Evolutionary conservation across 768 basidiomycete species (phyloP), one percentile per base, ranked within the genome.

Genomic region (Chalciporus pseudorubinellus): DNA sequence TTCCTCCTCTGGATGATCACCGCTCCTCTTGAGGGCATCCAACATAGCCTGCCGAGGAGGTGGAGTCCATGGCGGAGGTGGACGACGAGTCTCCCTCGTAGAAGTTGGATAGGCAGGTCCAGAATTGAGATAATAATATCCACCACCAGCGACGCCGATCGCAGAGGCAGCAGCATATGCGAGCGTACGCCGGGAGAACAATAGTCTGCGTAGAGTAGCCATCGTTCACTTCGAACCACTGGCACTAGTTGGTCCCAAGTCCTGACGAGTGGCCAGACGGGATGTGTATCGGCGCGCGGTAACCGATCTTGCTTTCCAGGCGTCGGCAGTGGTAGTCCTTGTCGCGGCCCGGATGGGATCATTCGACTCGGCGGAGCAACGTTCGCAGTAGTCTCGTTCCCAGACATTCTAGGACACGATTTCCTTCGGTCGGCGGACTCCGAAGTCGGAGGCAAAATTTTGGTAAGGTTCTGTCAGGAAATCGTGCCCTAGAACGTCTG

Each of bases 11-110:
- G 73, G 74, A 2, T 66, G 53, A 0, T 44, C 21, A 14, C 42
- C 52, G 19, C 61, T 59, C 36, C 53, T 64, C 55, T 51, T 58
- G 16, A 92, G 77, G 2, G 75, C 65, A 14, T 76, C 71, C 31
- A 92, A 63, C 81, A 89, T 88, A 21, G 84, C 73, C n/a, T 76
- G 69, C 21, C 89, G 68, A 7, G 80, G 73, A 0, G 89, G 89
- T 0, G 89, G 89, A 0, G 84, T 83, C 89, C 89, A 92, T 72
- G 82, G 76, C 2, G 87, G 83, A 1, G 86, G 89, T 4, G 89
- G 86, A 3, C 85, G 72, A n/a, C 87, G 79, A 0, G 80, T 81
- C 50, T 82, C 81, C 46, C 78, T 77, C 0, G 83, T 87, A 3
- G 87, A 81, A 0, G 69, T 66, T 0, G 85, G 83, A 60, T 86